Evolutionary conservation across 345 rosid species (phyloP).

Genomic region (Diplotaxis tenuifolia): DNA sequence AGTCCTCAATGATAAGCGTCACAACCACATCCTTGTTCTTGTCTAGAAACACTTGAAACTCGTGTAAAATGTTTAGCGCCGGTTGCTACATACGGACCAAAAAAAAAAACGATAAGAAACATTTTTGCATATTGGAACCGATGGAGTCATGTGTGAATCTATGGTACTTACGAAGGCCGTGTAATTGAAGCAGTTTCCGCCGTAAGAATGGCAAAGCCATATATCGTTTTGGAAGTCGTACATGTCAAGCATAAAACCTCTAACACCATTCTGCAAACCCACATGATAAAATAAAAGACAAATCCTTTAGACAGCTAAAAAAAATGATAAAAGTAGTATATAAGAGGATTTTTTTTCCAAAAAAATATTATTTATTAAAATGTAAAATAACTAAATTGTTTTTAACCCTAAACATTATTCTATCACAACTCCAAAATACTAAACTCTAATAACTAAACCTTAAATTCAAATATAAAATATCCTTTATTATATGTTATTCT

Average conservation of each 20-base stretch:
- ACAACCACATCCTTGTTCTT: constrained; percentile 69
- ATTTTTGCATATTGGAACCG: background rate
- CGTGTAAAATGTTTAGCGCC: constrained; percentile 61
- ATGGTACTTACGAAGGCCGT: constrained; percentile 75
- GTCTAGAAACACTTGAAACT: constrained; percentile 57
- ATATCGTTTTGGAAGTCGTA: constrained; percentile 74
- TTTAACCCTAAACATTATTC: too few relatives aligned
- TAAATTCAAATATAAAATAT: too few relatives aligned
- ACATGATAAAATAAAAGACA: background rate
- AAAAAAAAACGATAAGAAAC: background rate
- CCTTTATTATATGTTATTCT: too few relatives aligned
- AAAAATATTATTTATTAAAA: too few relatives aligned
- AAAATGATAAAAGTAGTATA: too few relatives aligned
- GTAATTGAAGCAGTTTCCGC: constrained; percentile 58
- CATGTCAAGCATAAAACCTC: constrained; percentile 93
- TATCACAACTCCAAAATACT: too few relatives aligned
- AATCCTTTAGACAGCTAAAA: too few relatives aligned
- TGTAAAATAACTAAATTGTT: too few relatives aligned
- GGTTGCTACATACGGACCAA: constrained; percentile 49
- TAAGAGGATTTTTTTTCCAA: too few relatives aligned
- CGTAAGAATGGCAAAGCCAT: constrained; percentile 88
- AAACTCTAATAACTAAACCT: too few relatives aligned
- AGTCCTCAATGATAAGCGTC: constrained; percentile 86
- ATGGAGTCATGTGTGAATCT: background rate
- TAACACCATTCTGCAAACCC: constrained; percentile 66